Conservation (phyloP, 2,329 filamentous ascomycete species). For the Neospermospora avenae region DNA sequence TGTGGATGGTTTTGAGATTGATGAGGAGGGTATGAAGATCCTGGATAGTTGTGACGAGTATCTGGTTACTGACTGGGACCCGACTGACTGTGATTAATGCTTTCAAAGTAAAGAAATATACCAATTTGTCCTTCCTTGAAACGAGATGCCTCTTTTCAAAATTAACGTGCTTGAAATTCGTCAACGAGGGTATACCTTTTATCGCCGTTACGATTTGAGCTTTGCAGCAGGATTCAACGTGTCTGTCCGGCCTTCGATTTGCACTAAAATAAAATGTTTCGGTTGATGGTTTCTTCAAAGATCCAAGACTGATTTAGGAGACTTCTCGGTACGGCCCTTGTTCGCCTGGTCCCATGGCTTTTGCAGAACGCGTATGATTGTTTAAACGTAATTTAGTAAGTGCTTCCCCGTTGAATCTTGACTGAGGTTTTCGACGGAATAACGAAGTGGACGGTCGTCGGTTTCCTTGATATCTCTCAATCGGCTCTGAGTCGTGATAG, state of each 20-base stretch:
- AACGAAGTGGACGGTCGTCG: too few relatives aligned
- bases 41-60: conserved; percentile 68
- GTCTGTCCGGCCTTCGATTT: too few relatives aligned
- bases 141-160: not conserved
- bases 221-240: too few relatives aligned
- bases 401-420: not conserved
- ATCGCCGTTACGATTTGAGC: too few relatives aligned
- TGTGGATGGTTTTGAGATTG: conserved; percentile 59
- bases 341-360: not conserved
- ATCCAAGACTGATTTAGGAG: not conserved
- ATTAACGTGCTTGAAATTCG: too few relatives aligned
- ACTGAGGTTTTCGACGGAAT: too few relatives aligned
- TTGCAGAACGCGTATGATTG: not conserved
- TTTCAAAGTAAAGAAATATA: not conserved
- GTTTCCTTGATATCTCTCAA: not conserved
- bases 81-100: conserved; percentile 39
- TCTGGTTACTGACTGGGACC: conserved; percentile 67
- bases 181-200: too few relatives aligned
- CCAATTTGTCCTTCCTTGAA: not conserved
- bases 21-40: conserved; percentile 56
- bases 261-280: too few relatives aligned
- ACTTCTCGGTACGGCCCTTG: not conserved
- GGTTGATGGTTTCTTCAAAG: too few relatives aligned
- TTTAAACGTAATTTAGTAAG: not conserved
- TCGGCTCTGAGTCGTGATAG: not conserved